A percentile compares a stretch with the other conserved stretches of the same genome.
phyloP scores from a whole-genome alignment of 352 stramenopile species.

The Globisporangium radiosum region DNA sequence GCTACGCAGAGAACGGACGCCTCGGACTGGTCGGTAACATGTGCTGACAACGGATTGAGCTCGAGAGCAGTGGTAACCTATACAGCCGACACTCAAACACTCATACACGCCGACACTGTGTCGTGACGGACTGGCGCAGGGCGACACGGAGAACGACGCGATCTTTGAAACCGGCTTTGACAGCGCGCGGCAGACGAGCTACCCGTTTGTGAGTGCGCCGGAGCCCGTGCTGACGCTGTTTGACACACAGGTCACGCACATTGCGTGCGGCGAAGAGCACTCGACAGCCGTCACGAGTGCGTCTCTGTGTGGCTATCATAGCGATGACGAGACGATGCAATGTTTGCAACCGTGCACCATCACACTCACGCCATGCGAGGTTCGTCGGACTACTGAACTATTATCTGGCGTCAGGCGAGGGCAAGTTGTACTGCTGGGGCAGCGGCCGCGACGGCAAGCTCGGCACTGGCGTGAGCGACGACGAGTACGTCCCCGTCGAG shows the following conservation, averaged over 20 bases:
- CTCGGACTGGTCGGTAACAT: slow-evolving; percentile 38
- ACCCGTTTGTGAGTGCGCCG: slow-evolving; percentile 44
- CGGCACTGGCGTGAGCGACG: slow-evolving; percentile 47
- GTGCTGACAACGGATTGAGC: neutral
- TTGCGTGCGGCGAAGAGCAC: slow-evolving; percentile 64
- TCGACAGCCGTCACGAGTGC: slow-evolving; percentile 55
- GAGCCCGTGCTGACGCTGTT: slow-evolving; percentile 47
- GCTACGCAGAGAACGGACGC: slow-evolving; percentile 55
- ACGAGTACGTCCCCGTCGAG: slow-evolving; percentile 40
- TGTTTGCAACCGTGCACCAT: too few relatives aligned
- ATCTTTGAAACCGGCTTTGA: slow-evolving; percentile 67
- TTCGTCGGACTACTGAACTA: too few relatives aligned
- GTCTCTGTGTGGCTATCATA: neutral
- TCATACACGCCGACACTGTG: too few relatives aligned
- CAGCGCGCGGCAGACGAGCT: slow-evolving; percentile 53
- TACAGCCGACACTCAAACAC: neutral
- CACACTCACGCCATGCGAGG: neutral
- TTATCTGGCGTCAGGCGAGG: slow-evolving; percentile 27
- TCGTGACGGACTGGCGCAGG: slow-evolving; percentile 15
- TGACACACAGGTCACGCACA: slow-evolving; percentile 30
- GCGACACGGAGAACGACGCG: slow-evolving; percentile 59
- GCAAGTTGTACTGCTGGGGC: slow-evolving; percentile 65
- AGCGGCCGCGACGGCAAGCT: slow-evolving; percentile 59
- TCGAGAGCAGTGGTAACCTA: neutral
- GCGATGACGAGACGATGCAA: neutral